Conservation (phyloP, 805 yeast genomes). For the Metschnikowia cubensis region DNA sequence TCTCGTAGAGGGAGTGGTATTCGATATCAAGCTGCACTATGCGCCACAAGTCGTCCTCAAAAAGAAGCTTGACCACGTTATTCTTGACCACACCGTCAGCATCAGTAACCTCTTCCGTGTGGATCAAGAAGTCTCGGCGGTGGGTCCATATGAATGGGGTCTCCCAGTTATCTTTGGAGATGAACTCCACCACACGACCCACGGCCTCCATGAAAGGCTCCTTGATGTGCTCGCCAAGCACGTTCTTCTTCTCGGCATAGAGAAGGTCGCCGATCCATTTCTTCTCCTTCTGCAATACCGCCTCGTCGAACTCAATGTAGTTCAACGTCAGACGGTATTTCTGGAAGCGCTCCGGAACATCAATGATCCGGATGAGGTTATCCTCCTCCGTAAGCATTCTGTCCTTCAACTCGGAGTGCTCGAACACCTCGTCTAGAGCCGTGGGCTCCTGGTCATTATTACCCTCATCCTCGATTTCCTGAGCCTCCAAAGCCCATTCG, state of each 20-base stretch:
- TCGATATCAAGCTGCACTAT: constrained; percentile 83
- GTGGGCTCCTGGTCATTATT: constrained; percentile 51
- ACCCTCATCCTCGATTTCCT: constrained; percentile 58
- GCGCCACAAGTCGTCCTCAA: constrained; percentile 90
- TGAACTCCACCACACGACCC: constrained; percentile 62
- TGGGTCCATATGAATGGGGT: constrained; percentile 96
- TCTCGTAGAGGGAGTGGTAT: constrained; percentile 78
- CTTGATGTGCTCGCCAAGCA: constrained; percentile 35
- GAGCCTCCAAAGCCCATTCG: constrained; percentile 96
- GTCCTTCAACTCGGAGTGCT: constrained; percentile 87
- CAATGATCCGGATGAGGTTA: constrained; percentile 76
- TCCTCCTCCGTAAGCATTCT: constrained; percentile 90
- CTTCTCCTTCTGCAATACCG: constrained; percentile 68
- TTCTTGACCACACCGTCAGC: constrained; percentile 34
- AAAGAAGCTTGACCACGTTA: constrained; percentile 49
- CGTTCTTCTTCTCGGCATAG: constrained; percentile 49
- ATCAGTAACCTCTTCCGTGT: constrained; percentile 44
- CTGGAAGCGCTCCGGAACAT: constrained; percentile 91
- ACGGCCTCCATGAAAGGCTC: constrained; percentile 67
- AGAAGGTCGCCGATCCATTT: constrained; percentile 75
- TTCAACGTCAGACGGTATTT: constrained; percentile 63
- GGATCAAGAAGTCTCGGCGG: constrained; percentile 81
- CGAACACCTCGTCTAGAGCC: constrained; percentile 85
- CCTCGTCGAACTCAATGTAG: constrained; percentile 63
- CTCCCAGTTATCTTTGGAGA: constrained; percentile 76